Conservation (phyloP, 805 yeast genomes). For the Barnettozyma sucrosica region DNA sequence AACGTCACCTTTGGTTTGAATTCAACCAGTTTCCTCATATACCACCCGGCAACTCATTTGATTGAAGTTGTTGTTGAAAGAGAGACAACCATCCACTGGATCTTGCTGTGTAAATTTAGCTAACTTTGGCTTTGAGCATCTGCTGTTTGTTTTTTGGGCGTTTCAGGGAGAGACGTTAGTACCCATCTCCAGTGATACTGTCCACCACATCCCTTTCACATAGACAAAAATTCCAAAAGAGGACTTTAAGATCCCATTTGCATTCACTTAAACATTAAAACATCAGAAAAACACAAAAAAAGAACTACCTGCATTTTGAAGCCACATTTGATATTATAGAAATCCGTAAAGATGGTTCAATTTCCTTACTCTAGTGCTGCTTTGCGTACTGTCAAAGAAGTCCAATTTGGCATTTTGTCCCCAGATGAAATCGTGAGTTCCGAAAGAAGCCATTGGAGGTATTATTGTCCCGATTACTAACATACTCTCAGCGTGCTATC, state of each 20-base stretch:
- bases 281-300: constrained; percentile 6
- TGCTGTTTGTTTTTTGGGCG: not conserved
- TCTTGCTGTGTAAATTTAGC: not conserved
- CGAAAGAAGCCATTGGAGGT: not conserved
- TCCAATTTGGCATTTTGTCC: constrained; percentile 94
- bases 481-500: constrained; percentile 62
- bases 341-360: constrained; percentile 31
- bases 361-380: constrained; percentile 98
- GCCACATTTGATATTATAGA: not conserved
- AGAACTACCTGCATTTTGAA: constrained; percentile 5
- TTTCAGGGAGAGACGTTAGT: not conserved
- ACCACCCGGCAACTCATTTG: constrained; percentile 18
- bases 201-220: not conserved
- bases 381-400: constrained; percentile 94
- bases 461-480: constrained; percentile 11
- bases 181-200: not conserved
- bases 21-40: not conserved
- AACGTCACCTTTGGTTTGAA: not conserved
- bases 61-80: constrained; percentile 15
- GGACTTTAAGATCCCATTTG: not conserved
- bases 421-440: constrained; percentile 80
- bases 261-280: not conserved
- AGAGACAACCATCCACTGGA: not conserved
- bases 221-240: not conserved
- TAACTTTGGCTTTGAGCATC: not conserved